Percentiles rank a stretch among this genome's conserved stretches.
phyloP scores from a whole-genome alignment of 179 eudicot genomes.

The Nepenthes alata region DNA sequence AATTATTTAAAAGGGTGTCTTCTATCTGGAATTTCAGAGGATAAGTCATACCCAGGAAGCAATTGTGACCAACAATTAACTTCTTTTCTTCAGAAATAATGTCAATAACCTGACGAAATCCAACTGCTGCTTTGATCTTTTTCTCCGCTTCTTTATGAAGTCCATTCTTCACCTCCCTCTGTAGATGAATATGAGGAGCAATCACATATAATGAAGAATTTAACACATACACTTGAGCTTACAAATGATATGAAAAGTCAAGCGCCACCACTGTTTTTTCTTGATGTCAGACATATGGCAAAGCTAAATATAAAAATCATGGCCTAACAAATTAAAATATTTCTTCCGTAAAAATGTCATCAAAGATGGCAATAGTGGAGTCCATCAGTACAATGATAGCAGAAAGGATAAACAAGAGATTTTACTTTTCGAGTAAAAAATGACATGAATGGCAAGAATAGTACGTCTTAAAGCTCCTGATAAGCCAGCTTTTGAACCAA shows the following conservation, averaged over 20 bases:
- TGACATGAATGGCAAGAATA: too few species aligned
- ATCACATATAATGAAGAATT: conserved; percentile 1
- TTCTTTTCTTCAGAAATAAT: conserved; percentile 71
- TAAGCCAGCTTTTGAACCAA: too few species aligned
- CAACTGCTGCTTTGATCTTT: conserved; percentile 63
- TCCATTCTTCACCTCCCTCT: conserved; percentile 58
- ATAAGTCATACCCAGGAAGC: conserved; percentile 77
- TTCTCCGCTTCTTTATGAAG: conserved; percentile 39
- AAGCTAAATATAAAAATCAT: too few species aligned
- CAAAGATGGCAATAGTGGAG: neutral
- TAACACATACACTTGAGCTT: neutral
- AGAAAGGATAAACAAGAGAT: too few species aligned
- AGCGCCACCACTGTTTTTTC: too few species aligned
- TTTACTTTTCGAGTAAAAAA: too few species aligned
- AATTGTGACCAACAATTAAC: conserved; percentile 93
- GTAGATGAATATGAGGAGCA: conserved; percentile 14
- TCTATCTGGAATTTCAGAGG: conserved; percentile 4
- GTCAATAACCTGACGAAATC: conserved; percentile 85
- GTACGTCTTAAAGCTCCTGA: too few species aligned
- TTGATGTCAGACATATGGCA: too few species aligned
- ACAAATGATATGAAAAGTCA: too few species aligned
- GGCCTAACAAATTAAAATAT: neutral
- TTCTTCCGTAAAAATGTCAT: neutral
- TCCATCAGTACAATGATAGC: too few species aligned
- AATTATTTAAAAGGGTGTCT: neutral